Conservation (phyloP, 169 alveolate genomes). For the Ichthyophthirius multifiliis region DNA sequence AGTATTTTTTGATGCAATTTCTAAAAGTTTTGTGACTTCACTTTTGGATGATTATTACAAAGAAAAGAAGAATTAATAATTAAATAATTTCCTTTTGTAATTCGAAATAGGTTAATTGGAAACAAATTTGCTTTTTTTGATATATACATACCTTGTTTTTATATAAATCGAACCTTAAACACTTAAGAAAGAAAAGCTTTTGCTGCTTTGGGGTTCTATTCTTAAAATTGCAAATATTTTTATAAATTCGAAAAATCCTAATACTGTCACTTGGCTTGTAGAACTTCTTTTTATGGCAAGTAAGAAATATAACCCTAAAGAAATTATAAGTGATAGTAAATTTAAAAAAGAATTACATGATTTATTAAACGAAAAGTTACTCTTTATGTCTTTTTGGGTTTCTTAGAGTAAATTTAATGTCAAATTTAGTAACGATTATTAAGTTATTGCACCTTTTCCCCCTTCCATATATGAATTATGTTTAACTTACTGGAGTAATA, state of each 20-base stretch:
- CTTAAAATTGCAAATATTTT: too few relatives aligned
- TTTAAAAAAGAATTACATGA: conserved; percentile 29
- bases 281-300: conserved; percentile 9
- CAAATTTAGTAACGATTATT: background rate
- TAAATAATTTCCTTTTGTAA: conserved; percentile 17
- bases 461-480: conserved; percentile 35
- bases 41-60: too few relatives aligned
- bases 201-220: conserved; percentile 16
- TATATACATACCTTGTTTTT: conserved; percentile 24
- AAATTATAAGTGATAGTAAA: conserved; percentile 3
- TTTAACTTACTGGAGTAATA: background rate
- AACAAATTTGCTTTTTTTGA: conserved; percentile 7
- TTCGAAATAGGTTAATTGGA: conserved; percentile 10
- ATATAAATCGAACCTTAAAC: conserved; percentile 14
- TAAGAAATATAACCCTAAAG: conserved; percentile 28
- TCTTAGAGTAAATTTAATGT: background rate
- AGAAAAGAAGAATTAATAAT: too few relatives aligned
- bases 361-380: conserved; percentile 11
- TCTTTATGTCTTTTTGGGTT: background rate
- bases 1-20: too few relatives aligned
- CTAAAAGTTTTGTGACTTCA: too few relatives aligned
- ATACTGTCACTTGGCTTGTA: conserved; percentile 7
- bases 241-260: conserved; percentile 26
- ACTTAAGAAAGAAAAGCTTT: conserved; percentile 20
- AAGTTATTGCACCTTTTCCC: conserved; percentile 12